phyloP scores from a whole-genome alignment of 164 flowering plant genomes.

The Vitis labrusca region DNA sequence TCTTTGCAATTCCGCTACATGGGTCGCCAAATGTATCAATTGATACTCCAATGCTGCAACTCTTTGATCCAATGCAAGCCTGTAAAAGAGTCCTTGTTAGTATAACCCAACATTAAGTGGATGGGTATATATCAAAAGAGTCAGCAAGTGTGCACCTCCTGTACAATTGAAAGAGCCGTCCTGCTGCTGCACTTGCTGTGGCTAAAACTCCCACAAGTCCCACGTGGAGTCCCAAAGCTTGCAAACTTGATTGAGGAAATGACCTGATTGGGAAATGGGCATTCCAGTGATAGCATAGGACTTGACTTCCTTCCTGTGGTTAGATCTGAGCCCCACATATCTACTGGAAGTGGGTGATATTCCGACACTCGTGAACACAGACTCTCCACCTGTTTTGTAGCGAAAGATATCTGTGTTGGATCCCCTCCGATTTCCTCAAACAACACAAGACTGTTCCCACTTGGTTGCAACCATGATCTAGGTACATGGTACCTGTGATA shows the following conservation, averaged over 20 bases:
- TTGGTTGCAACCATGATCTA: conserved; percentile 76
- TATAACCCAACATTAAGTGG: neutral
- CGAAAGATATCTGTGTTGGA: conserved; percentile 67
- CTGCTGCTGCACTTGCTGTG: conserved; percentile 74
- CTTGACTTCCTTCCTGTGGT: conserved; percentile 29
- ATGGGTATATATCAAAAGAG: neutral
- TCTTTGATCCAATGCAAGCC: conserved; percentile 82
- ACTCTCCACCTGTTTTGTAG: conserved; percentile 42
- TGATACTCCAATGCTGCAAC: conserved; percentile 74
- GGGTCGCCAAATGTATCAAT: conserved; percentile 70
- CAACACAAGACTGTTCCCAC: conserved; percentile 70
- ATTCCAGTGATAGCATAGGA: conserved; percentile 61
- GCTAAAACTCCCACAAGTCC: conserved; percentile 73
- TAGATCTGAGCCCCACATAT: conserved; percentile 50
- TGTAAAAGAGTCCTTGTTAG: conserved; percentile 23
- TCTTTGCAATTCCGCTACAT: conserved; percentile 62
- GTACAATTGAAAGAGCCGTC: conserved; percentile 57
- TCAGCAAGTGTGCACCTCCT: conserved; percentile 47
- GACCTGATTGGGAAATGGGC: conserved; percentile 63
- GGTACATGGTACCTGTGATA: conserved; percentile 82
- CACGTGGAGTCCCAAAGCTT: conserved; percentile 86
- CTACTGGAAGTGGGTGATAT: conserved; percentile 73
- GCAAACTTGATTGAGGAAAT: conserved; percentile 88
- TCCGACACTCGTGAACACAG: conserved; percentile 73
- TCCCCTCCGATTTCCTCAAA: conserved; percentile 92